These are phyloP conservation scores for Brasenia schreberi DNA, from an alignment of 164 flowering plant genomes.

Conservation along the genomic window DNA sequence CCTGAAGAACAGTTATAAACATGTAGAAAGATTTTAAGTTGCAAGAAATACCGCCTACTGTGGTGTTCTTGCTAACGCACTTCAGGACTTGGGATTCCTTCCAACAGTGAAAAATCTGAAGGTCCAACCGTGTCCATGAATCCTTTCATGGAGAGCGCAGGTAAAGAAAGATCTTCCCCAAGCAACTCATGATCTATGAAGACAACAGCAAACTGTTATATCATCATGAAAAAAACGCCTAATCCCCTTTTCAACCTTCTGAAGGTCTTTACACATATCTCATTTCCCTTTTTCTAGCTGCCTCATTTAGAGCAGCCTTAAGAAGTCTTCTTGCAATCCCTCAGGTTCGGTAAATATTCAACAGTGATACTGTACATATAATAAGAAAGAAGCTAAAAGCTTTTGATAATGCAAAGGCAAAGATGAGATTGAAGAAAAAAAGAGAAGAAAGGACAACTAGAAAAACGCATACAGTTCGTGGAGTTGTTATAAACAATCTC, in stretches of 20 bases:
- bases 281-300: constrained; percentile 39
- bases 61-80: not conserved
- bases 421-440: too few species aligned
- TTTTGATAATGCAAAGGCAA: too few species aligned
- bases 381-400: too few species aligned
- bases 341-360: too few species aligned
- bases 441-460: too few species aligned
- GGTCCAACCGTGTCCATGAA: constrained; percentile 33
- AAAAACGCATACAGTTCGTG: too few species aligned
- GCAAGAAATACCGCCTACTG: not conserved
- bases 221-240: constrained; percentile 67
- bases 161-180: constrained; percentile 13
- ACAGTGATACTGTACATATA: too few species aligned
- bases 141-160: constrained; percentile 40
- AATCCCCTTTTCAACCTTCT: constrained; percentile 32
- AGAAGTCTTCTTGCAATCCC: constrained; percentile 77
- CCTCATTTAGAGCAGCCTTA: too few species aligned
- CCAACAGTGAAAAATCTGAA: constrained; percentile 30
- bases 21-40: not conserved
- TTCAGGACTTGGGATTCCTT: constrained; percentile 10
- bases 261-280: constrained; percentile 38
- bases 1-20: not conserved
- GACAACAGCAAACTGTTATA: too few species aligned
- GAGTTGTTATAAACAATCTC: too few species aligned
- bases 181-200: constrained; percentile 44